Evolutionary conservation across 306 rosid species (phyloP).

Genomic region (Lithocarpus polystachyus): DNA sequence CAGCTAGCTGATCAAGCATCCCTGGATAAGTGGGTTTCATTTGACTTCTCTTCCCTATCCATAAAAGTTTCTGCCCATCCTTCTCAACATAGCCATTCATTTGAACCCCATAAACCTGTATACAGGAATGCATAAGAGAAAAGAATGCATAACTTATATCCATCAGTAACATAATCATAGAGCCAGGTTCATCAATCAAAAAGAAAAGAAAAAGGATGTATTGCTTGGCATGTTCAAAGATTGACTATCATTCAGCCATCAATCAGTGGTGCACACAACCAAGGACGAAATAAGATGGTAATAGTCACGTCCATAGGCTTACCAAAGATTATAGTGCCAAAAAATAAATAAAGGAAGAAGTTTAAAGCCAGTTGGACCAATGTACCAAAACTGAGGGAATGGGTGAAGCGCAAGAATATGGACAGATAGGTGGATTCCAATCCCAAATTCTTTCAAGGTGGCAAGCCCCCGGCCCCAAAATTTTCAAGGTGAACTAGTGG

Average conservation of each 20-base stretch:
- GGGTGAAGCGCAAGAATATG: no score
- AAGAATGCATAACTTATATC: slow-evolving; percentile 7
- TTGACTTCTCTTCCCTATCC: slow-evolving; percentile 89
- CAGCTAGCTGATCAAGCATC: slow-evolving; percentile 86
- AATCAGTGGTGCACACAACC: slow-evolving; percentile 11
- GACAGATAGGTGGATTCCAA: no score
- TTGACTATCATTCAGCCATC: slow-evolving; percentile 10
- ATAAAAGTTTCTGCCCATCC: slow-evolving; percentile 62
- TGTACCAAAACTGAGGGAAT: neutral
- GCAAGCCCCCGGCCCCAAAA: no score
- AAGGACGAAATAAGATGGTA: slow-evolving; percentile 3
- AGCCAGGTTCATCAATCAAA: slow-evolving; percentile 15
- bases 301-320: neutral
- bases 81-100: slow-evolving; percentile 82
- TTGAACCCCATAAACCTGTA: slow-evolving; percentile 80
- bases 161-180: neutral
- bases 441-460: no score
- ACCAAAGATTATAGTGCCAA: neutral
- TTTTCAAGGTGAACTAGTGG: no score
- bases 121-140: slow-evolving; percentile 25
- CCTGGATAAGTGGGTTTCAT: slow-evolving; percentile 74
- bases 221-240: slow-evolving; percentile 11
- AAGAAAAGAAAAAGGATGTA: neutral
- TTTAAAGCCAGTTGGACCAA: neutral
- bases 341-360: neutral